Evolutionary conservation across 1,284 basidiomycete genomes (phyloP).

Genomic region (Gymnopus androsaceus): DNA sequence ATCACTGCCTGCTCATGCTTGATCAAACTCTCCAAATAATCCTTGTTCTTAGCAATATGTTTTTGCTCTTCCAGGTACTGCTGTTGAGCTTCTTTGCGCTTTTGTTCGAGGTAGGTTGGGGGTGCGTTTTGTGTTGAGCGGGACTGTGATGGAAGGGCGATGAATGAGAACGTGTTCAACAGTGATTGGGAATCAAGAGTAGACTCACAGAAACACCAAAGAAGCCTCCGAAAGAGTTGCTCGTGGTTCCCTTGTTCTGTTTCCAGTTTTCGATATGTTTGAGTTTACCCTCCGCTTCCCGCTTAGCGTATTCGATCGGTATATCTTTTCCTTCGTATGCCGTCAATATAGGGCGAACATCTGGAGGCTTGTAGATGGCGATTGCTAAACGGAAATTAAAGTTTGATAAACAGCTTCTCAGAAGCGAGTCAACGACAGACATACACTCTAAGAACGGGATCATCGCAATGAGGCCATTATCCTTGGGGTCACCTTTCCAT

Average conservation of each 20-base stretch:
- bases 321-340: slow-evolving; percentile 90
- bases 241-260: slow-evolving; percentile 51
- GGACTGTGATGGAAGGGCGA: slow-evolving; percentile 16
- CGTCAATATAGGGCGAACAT: slow-evolving; percentile 86
- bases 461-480: slow-evolving; percentile 84
- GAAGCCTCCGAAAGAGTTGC: slow-evolving; percentile 60
- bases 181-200: slow-evolving; percentile 17
- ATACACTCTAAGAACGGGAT: slow-evolving; percentile 97
- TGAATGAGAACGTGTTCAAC: slow-evolving; percentile 1
- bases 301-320: slow-evolving; percentile 85
- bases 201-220: slow-evolving; percentile 49
- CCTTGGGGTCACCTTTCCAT: slow-evolving; percentile 84
- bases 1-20: slow-evolving; percentile 84
- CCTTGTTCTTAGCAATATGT: slow-evolving; percentile 83
- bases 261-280: slow-evolving; percentile 85
- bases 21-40: slow-evolving; percentile 75
- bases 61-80: slow-evolving; percentile 87
- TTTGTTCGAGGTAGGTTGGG: slow-evolving; percentile 87
- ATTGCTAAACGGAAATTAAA: slow-evolving; percentile 58
- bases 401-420: not conserved
- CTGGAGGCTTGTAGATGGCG: slow-evolving; percentile 81
- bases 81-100: slow-evolving; percentile 84
- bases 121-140: slow-evolving; percentile 47
- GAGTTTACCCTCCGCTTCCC: slow-evolving; percentile 80
- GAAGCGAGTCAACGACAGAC: slow-evolving; percentile 32